Evolutionary conservation across 495 filamentous ascomycete genomes (phyloP), one percentile per base, ranked within the genome.

Genomic region (Podospora comata): DNA sequence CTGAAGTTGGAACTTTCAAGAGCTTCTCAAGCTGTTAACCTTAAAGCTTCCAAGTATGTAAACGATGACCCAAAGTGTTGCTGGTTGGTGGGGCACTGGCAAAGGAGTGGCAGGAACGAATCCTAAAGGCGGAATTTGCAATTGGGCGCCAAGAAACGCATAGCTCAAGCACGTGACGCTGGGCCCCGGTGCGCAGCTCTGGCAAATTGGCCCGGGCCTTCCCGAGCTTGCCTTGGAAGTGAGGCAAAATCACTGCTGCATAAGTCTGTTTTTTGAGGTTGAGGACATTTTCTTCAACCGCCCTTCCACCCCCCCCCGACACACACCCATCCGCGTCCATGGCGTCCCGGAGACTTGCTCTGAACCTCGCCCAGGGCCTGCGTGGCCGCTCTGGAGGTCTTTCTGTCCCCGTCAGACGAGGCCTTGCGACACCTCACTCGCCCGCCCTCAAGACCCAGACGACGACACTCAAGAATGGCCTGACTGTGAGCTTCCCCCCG

Each of bases 391-490:
- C 90, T 77, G 90, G 89, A 66, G 72, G 74, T 76, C 83, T 92
- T 78, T 86, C 88, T 75, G 83, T 89, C 78, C 87, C 90, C 70
- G 82, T 92, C 76, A 88, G 85, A 78, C 88, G 93, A 85, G 90
- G 90, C 74, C 91, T 97, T 74, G 93, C 94, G 74, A 92, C 93
- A 62, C 93, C 92, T 34, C 74, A 66, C 60, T 88, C 94, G 73
- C 75, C 82, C 65, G 77, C 78, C 79, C 88, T 83, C 79, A 94
- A 90, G 82, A 97, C 93, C 70, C 88, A 97, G 85, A 92, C 89
- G 74, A 99, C 95, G 44, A 99, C 95, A 30, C 85, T 99, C 76
- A 91, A 89, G 80, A 99, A 98, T 86, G 95, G 95, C 74, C 86
- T 99, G 80, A 99, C 95, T 67, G 95, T 98, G 89, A 77, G 91